phyloP scores from a whole-genome alignment of 129 eudicot species.

The Rutidosis leptorrhynchoides region DNA sequence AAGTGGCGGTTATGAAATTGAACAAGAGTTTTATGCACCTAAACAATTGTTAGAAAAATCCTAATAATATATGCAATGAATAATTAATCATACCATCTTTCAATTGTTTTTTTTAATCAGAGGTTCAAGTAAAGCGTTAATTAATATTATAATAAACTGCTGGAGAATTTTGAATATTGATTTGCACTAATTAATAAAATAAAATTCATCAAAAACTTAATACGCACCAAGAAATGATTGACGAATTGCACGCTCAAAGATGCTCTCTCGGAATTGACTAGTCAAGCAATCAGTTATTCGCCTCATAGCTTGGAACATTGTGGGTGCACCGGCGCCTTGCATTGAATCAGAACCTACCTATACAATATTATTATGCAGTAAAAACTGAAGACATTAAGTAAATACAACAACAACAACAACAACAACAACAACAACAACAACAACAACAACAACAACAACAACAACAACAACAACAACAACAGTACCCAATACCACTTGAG shows the following conservation, averaged over 20 bases:
- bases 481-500: too few relatives aligned
- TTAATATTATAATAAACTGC: background rate
- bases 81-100: background rate
- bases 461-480: too few relatives aligned
- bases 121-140: background rate
- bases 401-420: too few relatives aligned
- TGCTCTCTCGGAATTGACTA: conserved; percentile 51
- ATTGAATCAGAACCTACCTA: conserved; percentile 93
- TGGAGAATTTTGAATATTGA: background rate
- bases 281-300: conserved; percentile 64
- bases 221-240: conserved; percentile 80
- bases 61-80: background rate
- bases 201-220: background rate
- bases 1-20: too few relatives aligned
- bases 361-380: conserved; percentile 22
- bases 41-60: too few relatives aligned
- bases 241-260: conserved; percentile 77
- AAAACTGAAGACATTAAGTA: conserved; percentile 9
- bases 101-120: background rate
- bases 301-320: conserved; percentile 94
- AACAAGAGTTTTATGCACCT: too few relatives aligned
- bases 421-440: too few relatives aligned
- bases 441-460: too few relatives aligned
- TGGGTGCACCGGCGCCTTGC: conserved; percentile 99
- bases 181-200: conserved; percentile 10